A percentile compares a stretch with the other conserved stretches of the same genome.
phyloP scores from a whole-genome alignment of 2,329 filamentous ascomycete species.

The Penicillium sp. region DNA sequence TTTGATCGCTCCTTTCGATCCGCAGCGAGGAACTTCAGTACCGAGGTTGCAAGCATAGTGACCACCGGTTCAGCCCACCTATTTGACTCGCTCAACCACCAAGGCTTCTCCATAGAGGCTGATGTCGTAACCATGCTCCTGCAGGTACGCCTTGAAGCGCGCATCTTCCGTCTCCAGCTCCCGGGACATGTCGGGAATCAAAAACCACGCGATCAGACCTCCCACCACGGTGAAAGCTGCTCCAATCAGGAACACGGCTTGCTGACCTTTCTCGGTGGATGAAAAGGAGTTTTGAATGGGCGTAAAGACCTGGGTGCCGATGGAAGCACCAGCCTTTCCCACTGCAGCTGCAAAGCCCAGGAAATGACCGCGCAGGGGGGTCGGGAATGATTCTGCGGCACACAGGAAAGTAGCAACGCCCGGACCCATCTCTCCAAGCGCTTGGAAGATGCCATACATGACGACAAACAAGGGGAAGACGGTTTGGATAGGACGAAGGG shows the following conservation, averaged over 20 bases:
- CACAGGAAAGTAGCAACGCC: slow-evolving; percentile 45
- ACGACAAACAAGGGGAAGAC: slow-evolving; percentile 56
- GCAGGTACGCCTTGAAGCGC: slow-evolving; percentile 49
- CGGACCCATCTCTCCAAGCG: slow-evolving; percentile 54
- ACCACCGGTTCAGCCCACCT: neutral
- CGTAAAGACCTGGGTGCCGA: slow-evolving; percentile 55
- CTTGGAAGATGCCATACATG: slow-evolving; percentile 55
- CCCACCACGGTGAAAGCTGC: slow-evolving; percentile 53
- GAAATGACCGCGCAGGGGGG: slow-evolving; percentile 53
- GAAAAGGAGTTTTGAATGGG: slow-evolving; percentile 52
- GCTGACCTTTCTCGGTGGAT: slow-evolving; percentile 49
- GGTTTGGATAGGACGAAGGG: slow-evolving; percentile 47
- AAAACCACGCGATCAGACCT: slow-evolving; percentile 47
- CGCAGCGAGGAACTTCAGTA: too few species aligned
- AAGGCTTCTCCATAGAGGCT: slow-evolving; percentile 16
- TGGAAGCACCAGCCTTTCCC: slow-evolving; percentile 54
- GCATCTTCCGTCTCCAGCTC: slow-evolving; percentile 50
- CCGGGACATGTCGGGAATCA: slow-evolving; percentile 50
- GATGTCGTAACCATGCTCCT: slow-evolving; percentile 46
- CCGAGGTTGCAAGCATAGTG: too few species aligned
- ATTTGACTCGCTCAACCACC: slow-evolving; percentile 2
- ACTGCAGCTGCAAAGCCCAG: slow-evolving; percentile 52
- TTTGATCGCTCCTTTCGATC: too few species aligned
- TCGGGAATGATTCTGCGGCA: slow-evolving; percentile 54
- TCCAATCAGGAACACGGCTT: slow-evolving; percentile 55